Evolutionary conservation across 2,329 filamentous ascomycete species (phyloP), one percentile per base, ranked within the genome.

Genomic region (Trichoderma hamatum): DNA sequence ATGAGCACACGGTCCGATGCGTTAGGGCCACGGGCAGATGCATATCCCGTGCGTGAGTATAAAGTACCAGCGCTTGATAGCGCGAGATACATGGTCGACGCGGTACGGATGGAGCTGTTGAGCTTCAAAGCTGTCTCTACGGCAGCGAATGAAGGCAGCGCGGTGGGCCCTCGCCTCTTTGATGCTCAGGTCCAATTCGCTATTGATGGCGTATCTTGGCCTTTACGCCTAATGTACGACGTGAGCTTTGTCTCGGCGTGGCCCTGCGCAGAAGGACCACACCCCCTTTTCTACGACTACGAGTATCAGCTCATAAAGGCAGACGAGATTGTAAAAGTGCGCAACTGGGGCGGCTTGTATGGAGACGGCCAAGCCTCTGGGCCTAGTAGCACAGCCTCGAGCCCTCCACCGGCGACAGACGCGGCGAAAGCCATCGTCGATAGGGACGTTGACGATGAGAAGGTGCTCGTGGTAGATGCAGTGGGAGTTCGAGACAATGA

Each of bases 401-500:
- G 79, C 11, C 77, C 75, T 19, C 76, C 78, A 65, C 74, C 72
- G 55, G 56, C 16, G 55, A 49, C 26, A 62, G 70, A 65, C 71
- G 52, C 16, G 24, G 58, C 54, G 26, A 36, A 54, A 32, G 72
- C 59, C 71, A 70, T 67, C 60, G 39, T 67, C 56, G 68, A 73
- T 28, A 71, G 73, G 19, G 71, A 83, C 16, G 80, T 84, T 21
- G 87, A 89, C 67, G 82, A 87, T 30, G 90, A 91, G 72, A 86
- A 86, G 73, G 90, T 94, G 3, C 81, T 94, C 10, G 89, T 90
- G 5, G 84, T 93, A 16, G 90, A 93, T 79, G 89, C 90, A 0
- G 89, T 92, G 76, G 91, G 91, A 0, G 90, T 91, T 26, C 83
- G 83, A 60, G 91, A 93, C 77, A 93, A 93, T 72, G 91, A 93